Evolutionary conservation across 352 stramenopile species (phyloP).

Genomic region (Pythium phragmitis): DNA sequence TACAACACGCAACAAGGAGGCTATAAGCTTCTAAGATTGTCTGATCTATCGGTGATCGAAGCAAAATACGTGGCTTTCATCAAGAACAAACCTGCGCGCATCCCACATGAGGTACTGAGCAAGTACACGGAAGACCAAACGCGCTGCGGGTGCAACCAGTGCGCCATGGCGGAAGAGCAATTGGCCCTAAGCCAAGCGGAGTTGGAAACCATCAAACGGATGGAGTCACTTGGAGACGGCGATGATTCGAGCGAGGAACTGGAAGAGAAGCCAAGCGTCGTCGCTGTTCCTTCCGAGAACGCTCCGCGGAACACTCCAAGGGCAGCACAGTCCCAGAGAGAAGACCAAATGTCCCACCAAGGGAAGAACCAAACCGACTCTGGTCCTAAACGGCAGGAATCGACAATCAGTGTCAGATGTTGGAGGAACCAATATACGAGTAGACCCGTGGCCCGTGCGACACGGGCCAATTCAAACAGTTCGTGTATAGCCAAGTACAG

Average conservation of each 20-base stretch:
- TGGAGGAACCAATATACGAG: too few species aligned
- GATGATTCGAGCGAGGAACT: background rate
- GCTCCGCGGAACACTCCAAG: too few species aligned
- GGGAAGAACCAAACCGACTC: too few species aligned
- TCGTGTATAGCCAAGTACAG: too few species aligned
- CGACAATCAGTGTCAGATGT: too few species aligned
- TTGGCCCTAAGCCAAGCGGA: background rate
- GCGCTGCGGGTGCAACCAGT: constrained; percentile 16
- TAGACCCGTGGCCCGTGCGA: too few species aligned
- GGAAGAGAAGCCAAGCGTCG: background rate
- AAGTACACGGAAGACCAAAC: constrained; percentile 13
- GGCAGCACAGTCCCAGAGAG: too few species aligned
- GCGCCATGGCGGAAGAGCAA: constrained; percentile 8
- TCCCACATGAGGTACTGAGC: constrained; percentile 3
- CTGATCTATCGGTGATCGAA: constrained; percentile 9
- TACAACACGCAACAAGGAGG: constrained; percentile 15
- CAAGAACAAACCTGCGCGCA: constrained; percentile 13
- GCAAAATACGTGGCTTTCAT: constrained; percentile 21
- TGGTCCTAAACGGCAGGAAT: too few species aligned
- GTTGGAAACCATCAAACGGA: constrained; percentile 1
- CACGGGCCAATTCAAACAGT: too few species aligned
- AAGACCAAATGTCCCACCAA: too few species aligned
- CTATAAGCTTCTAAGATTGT: constrained; percentile 17
- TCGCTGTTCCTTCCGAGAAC: too few species aligned
- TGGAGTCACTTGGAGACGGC: constrained; percentile 1